phyloP scores from a whole-genome alignment of 2,329 filamentous ascomycete genomes.

The Rhynchosporium graminicola region DNA sequence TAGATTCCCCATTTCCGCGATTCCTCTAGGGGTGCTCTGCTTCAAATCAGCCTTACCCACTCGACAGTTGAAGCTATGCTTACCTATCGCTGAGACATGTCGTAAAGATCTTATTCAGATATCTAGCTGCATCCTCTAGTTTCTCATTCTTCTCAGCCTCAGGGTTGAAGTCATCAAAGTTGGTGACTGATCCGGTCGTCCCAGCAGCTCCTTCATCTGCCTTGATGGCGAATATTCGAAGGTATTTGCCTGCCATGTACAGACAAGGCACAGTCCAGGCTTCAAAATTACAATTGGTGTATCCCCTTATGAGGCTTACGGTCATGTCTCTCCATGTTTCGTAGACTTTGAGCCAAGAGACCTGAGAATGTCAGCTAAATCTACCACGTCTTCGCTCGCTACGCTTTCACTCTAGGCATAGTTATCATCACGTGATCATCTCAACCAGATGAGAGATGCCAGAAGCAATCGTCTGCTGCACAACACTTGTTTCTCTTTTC shows the following conservation, averaged over 20 bases:
- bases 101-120: conserved; percentile 90
- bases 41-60: conserved; percentile 10
- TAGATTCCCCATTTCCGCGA: conserved; percentile 99
- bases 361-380: conserved; percentile 26
- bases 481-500: not conserved
- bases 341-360: conserved; percentile 74
- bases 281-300: conserved; percentile 73
- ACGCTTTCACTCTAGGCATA: not conserved
- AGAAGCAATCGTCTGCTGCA: not conserved
- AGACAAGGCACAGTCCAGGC: conserved; percentile 93
- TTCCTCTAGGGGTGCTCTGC: conserved; percentile 76
- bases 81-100: conserved; percentile 88
- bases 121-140: conserved; percentile 85
- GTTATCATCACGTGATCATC: conserved; percentile 14
- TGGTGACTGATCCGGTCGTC: conserved; percentile 46
- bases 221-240: conserved; percentile 86
- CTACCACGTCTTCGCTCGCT: not conserved
- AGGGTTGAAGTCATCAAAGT: conserved; percentile 79
- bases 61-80: conserved; percentile 29
- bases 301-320: conserved; percentile 76
- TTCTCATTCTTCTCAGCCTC: conserved; percentile 78
- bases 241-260: conserved; percentile 82
- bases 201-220: conserved; percentile 72
- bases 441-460: not conserved
- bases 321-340: conserved; percentile 86